These are phyloP conservation scores for Alternaria sp. DNA, from an alignment of 2,329 filamentous ascomycete species.

Conservation along the genomic window DNA sequence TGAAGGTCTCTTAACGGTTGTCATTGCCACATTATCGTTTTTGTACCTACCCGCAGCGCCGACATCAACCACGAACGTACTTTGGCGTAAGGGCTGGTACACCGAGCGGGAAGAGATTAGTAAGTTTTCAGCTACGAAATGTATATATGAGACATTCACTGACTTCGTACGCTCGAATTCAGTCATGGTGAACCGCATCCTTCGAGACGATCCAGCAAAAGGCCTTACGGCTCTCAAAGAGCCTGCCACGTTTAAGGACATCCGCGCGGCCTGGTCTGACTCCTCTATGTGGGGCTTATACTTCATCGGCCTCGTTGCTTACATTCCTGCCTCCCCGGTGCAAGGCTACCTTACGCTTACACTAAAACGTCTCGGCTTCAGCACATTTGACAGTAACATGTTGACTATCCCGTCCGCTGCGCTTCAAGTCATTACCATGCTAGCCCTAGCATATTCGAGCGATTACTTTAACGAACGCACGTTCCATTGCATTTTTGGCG, in stretches of 20 bases:
- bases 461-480: constrained; percentile 63
- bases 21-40: constrained; percentile 40
- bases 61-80: constrained; percentile 50
- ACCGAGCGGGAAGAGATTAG: constrained; percentile 70
- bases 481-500: constrained; percentile 55
- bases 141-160: no score
- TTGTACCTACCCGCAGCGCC: constrained; percentile 59
- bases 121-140: no score
- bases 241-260: constrained; percentile 57
- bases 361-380: constrained; percentile 51
- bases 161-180: no score
- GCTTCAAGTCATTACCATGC: constrained; percentile 60
- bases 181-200: constrained; percentile 69
- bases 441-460: constrained; percentile 54
- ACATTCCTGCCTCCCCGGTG: constrained; percentile 49
- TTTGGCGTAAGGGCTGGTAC: constrained; percentile 67
- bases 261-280: constrained; percentile 61
- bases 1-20: constrained; percentile 44
- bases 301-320: constrained; percentile 55
- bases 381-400: constrained; percentile 54
- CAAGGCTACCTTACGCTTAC: constrained; percentile 52
- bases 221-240: constrained; percentile 66
- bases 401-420: constrained; percentile 55
- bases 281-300: constrained; percentile 66
- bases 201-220: constrained; percentile 64